phyloP scores from a whole-genome alignment of 2,329 filamentous ascomycete species.

The Curvularia hawaiiensis region DNA sequence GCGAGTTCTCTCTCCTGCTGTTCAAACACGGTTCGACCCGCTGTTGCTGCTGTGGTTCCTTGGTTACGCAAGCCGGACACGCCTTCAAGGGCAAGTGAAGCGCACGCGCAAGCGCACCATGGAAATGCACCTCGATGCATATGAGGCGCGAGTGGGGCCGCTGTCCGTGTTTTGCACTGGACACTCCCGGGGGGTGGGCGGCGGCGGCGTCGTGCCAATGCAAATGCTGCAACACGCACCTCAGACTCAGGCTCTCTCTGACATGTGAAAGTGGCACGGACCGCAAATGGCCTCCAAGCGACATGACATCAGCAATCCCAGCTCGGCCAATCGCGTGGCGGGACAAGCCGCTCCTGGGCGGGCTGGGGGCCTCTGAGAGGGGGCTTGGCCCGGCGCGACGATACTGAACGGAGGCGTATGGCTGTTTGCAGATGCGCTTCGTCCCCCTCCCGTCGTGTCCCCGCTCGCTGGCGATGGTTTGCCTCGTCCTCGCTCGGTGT shows the following conservation, averaged over 20 bases:
- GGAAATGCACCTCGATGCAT: background rate
- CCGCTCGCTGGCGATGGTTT: background rate
- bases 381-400: no score
- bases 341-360: background rate
- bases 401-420: no score
- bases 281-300: constrained; percentile 2
- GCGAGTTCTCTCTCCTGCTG: background rate
- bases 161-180: constrained; percentile 11
- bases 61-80: constrained; percentile 11
- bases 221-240: background rate
- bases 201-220: background rate
- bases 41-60: background rate
- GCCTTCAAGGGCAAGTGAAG: constrained; percentile 19
- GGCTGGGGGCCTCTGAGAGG: background rate
- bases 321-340: constrained; percentile 4
- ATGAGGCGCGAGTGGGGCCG: constrained; percentile 19
- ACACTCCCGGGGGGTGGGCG: background rate
- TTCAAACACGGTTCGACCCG: background rate
- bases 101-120: constrained; percentile 2
- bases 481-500: background rate
- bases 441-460: background rate
- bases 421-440: background rate
- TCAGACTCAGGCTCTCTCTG: background rate
- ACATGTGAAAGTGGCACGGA: constrained; percentile 21
- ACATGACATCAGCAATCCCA: constrained; percentile 15